phyloP scores from a whole-genome alignment of 768 basidiomycete species.

The Zangia roseola region DNA sequence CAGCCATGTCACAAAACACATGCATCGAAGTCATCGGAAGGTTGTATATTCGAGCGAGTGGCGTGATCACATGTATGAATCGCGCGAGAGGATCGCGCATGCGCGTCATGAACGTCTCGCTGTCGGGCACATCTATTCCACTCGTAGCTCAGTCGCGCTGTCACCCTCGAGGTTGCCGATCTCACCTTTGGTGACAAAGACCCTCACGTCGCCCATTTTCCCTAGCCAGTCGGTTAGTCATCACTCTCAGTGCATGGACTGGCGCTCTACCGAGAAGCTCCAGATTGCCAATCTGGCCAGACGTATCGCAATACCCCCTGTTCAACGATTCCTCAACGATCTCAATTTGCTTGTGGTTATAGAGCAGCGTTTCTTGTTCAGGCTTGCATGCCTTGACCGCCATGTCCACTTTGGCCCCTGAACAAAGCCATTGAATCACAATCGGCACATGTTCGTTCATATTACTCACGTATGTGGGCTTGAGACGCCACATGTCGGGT shows the following conservation, averaged over 20 bases:
- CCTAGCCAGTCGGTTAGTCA: conserved; percentile 36
- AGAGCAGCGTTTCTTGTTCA: conserved; percentile 60
- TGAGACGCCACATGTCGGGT: conserved; percentile 39
- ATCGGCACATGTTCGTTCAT: neutral
- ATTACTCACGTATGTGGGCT: conserved; percentile 40
- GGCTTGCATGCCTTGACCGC: conserved; percentile 71
- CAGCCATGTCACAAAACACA: conserved; percentile 80
- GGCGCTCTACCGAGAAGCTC: conserved; percentile 49
- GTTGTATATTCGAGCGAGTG: conserved; percentile 68
- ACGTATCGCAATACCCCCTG: conserved; percentile 81
- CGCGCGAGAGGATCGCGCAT: conserved; percentile 63
- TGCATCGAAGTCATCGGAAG: conserved; percentile 75
- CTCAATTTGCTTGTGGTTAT: conserved; percentile 67
- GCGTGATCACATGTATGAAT: conserved; percentile 68
- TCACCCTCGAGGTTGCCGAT: neutral
- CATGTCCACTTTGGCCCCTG: conserved; percentile 63
- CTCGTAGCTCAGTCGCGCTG: neutral
- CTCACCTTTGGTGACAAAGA: conserved; percentile 64
- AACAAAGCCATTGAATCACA: neutral
- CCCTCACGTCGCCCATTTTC: conserved; percentile 57
- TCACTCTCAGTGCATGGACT: neutral
- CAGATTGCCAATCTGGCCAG: conserved; percentile 61
- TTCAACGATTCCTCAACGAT: conserved; percentile 71
- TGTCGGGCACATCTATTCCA: conserved; percentile 54
- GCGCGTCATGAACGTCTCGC: conserved; percentile 45